These are phyloP conservation scores for Tagetes erecta DNA, from an alignment of 129 eudicot species.

Conservation along the genomic window DNA sequence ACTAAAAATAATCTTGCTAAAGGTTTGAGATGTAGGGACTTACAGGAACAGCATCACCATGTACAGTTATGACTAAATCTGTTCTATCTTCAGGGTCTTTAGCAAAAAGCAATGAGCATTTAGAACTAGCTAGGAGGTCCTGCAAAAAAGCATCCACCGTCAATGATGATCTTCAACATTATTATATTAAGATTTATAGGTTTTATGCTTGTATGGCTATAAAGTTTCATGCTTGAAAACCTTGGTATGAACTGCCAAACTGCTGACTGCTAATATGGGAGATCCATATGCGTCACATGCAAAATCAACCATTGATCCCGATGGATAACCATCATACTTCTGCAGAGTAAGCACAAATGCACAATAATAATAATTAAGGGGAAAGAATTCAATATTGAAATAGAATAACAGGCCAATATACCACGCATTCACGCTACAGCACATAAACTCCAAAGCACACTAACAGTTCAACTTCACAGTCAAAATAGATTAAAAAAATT, in stretches of 20 bases:
- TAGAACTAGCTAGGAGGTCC: slow-evolving; percentile 86
- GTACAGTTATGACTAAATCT: slow-evolving; percentile 77
- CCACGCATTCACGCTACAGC: neutral
- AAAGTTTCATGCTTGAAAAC: slow-evolving; percentile 36
- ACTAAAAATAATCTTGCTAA: neutral
- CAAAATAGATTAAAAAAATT: neutral
- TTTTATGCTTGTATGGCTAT: slow-evolving; percentile 4
- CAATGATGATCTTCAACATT: slow-evolving; percentile 18
- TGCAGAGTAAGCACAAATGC: slow-evolving; percentile 36
- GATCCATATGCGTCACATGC: slow-evolving; percentile 88
- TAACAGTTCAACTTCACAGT: neutral
- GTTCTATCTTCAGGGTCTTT: slow-evolving; percentile 95
- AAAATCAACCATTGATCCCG: slow-evolving; percentile 96
- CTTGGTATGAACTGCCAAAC: slow-evolving; percentile 93
- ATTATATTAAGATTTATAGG: neutral
- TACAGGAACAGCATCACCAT: slow-evolving; percentile 91
- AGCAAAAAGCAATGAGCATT: slow-evolving; percentile 90
- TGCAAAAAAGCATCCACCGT: slow-evolving; percentile 45
- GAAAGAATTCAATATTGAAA: neutral
- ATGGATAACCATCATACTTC: slow-evolving; percentile 88
- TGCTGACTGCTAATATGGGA: slow-evolving; percentile 92
- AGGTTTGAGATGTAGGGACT: slow-evolving; percentile 19
- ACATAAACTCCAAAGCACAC: slow-evolving; percentile 6
- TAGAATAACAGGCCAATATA: neutral
- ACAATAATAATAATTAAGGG: neutral